phyloP scores from a whole-genome alignment of 1,139 yeast genomes.

The Chernovozyma aurita region DNA sequence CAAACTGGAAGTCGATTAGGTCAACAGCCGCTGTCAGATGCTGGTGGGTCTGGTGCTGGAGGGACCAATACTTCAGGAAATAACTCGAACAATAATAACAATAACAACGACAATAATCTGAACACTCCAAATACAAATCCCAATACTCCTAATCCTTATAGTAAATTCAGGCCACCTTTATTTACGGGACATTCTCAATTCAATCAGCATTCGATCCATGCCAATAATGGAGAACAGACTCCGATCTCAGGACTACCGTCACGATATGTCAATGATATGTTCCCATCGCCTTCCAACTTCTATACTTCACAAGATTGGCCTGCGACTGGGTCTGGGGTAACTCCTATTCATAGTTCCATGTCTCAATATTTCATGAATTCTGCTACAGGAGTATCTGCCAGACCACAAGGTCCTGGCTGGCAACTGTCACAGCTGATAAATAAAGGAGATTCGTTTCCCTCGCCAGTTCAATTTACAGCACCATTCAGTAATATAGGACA shows the following conservation, averaged over 20 bases:
- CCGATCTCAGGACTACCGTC: slow-evolving; percentile 50
- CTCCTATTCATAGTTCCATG: slow-evolving; percentile 27
- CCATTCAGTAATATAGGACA: background rate
- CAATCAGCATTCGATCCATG: slow-evolving; percentile 1
- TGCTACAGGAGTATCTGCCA: slow-evolving; percentile 1
- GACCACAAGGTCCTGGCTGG: slow-evolving; percentile 4
- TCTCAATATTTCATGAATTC: slow-evolving; percentile 24
- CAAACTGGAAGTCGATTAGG: background rate
- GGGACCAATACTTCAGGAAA: background rate
- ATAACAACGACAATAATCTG: slow-evolving; percentile 6
- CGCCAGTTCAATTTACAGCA: background rate
- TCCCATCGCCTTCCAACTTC: slow-evolving; percentile 52
- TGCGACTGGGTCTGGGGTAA: slow-evolving; percentile 32
- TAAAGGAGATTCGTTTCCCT: background rate
- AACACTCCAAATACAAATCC: slow-evolving; percentile 5
- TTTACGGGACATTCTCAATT: slow-evolving; percentile 7
- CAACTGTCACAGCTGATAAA: background rate
- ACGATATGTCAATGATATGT: slow-evolving; percentile 49
- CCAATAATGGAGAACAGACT: slow-evolving; percentile 39
- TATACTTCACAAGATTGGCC: slow-evolving; percentile 46
- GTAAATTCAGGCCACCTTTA: slow-evolving; percentile 11
- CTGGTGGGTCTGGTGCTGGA: background rate
- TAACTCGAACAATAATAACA: slow-evolving; percentile 8
- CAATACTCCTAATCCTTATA: slow-evolving; percentile 4
- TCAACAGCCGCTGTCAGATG: background rate